These are phyloP conservation scores for Phytophthora tentaculata DNA, from an alignment of 352 stramenopile species.

Conservation along the genomic window DNA sequence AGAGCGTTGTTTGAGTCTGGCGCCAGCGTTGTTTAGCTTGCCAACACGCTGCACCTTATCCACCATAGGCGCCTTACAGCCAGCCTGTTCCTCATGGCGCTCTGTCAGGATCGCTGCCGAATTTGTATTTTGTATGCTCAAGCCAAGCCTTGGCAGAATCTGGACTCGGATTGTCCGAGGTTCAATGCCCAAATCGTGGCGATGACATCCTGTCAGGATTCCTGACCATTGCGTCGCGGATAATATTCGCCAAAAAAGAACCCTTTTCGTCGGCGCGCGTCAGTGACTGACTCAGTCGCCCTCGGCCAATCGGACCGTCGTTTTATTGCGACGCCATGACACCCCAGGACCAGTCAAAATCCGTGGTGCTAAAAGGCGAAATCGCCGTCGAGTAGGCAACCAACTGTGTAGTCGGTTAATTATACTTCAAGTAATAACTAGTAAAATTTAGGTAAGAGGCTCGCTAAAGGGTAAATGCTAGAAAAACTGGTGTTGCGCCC, in stretches of 20 bases:
- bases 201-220: no score
- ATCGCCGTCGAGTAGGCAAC: no score
- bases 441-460: no score
- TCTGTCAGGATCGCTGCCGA: slow-evolving; percentile 1
- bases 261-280: slow-evolving; percentile 10
- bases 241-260: slow-evolving; percentile 16
- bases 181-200: slow-evolving; percentile 35
- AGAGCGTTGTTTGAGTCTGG: neutral
- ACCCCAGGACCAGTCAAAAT: neutral
- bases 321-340: slow-evolving; percentile 17
- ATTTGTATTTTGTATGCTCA: no score
- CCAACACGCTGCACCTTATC: slow-evolving; percentile 15
- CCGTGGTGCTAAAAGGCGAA: no score
- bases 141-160: no score
- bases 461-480: no score
- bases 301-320: slow-evolving; percentile 18
- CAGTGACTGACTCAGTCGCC: no score
- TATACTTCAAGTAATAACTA: no score
- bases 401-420: no score
- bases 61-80: neutral
- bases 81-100: neutral
- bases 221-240: slow-evolving; percentile 18
- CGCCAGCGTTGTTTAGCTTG: slow-evolving; percentile 1
- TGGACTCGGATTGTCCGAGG: slow-evolving; percentile 5
- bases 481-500: no score